Base-by-base conservation (phyloP, 495 filamentous ascomycete species). In the Tuber brumale region DNA sequence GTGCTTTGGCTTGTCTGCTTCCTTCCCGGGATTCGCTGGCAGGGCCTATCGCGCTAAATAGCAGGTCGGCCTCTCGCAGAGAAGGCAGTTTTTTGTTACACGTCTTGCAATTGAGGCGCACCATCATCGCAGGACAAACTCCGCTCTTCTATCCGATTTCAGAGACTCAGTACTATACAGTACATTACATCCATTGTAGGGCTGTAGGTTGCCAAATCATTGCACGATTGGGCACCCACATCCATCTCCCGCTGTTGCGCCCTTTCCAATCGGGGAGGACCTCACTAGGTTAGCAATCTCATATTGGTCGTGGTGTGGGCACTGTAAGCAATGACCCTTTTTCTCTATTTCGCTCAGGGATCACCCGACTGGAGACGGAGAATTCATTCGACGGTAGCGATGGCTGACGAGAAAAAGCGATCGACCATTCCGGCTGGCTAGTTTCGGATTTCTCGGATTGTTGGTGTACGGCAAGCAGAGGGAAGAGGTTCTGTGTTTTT, bases 351-450 rank as follows among this genome's bases (percentile, higher is more conserved):
- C 46, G 70, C 76, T 72, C 78, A 80, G 78, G 78, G 78, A 80
- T 80, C 78, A 80, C 78, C 78, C 78, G 78, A 80, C 78, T 80
- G 78, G 78, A 76, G 69, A 80, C 78, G 78, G 78, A 80, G 78
- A 80, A 80, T 80, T 80, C 78, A 80, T 80, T 80, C 78, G 78
- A 77, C 75, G 78, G 78, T 80, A 80, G 78, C 78, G 78, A 80
- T 80, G 76, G 76, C 71, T 80, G 78, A 79, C 72, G 72, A 80
- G 78, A 79, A 80, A 80, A 80, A 80, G 73, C 78, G 78, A 80
- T 80, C 78, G 73, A 70, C 78, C 70, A 75, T 79, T 80, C 78
- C 74, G 78, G 70, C 78, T 80, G 78, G 78, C 72, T 73, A 80
- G 78, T 79, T 80, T 79, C 73, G 78, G 57, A 66, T 66, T 66